Evolutionary conservation across 2,329 filamentous ascomycete species (phyloP), one percentile per base, ranked within the genome.

Genomic region (Parascedosporium putredinis): DNA sequence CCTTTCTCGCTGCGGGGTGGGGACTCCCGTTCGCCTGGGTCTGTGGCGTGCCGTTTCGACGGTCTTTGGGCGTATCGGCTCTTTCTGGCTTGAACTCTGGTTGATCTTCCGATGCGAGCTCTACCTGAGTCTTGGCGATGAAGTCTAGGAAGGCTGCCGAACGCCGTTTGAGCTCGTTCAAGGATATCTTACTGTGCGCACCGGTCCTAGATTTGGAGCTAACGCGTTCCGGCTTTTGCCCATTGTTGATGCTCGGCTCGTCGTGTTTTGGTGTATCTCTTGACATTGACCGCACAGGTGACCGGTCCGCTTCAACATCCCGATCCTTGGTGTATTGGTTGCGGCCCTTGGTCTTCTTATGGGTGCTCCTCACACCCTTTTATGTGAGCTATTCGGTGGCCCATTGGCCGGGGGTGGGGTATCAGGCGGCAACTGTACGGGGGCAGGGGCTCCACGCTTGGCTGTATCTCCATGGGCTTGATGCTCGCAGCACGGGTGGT

Each of bases 61-160:
- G 47, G 25, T 22, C 25, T 31, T 46, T 24, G n/a, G 8, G 44
- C 45, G 40, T 27, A 45, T 52, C 8, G 52, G 52, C 29, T 51
- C 7, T 29, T 9, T 43, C 27, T 10, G 27, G 25, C 23, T 34
- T 50, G 40, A 27, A 20, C 49, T 50, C 44, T 52, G 72, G 27
- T 53, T 68, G 66, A 64, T 70, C 66, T 53, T 83, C 84, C 25
- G 78, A 81, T 2, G 87, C 88, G 66, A 95, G 78, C 60, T 96
- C 90, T 5, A 95, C 75, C 64, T 96, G 89, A 51, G 88, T 91
- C 56, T 88, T 81, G 3, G 86, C 84, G 55, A 96, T 95, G 60
- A 91, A 96, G 57, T 93, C 88, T 52, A 95, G 75, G 61, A 96
- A 94, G 18, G 79, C 85, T 3, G 86, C 79, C 5, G 90, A 88